These are phyloP conservation scores for Vaccinium macrocarpon DNA, from an alignment of 148 eudicot genomes.

Conservation along the genomic window DNA sequence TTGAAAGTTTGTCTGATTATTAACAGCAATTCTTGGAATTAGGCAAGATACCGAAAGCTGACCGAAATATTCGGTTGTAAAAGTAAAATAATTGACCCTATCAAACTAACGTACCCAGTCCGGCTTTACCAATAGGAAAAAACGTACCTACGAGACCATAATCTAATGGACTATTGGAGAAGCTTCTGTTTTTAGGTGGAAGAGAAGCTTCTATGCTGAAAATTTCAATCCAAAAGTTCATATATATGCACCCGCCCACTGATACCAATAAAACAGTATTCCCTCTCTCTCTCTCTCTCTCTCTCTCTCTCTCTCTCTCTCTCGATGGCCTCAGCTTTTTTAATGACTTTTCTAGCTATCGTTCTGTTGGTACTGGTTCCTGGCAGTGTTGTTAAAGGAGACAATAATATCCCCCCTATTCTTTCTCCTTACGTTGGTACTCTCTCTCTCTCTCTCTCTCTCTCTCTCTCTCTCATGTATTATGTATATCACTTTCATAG, in stretches of 20 bases:
- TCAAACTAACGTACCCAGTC: too few species aligned
- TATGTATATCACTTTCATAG: too few species aligned
- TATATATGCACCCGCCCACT: background rate
- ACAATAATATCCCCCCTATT: background rate
- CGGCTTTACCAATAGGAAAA: too few species aligned
- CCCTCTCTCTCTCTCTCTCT: background rate
- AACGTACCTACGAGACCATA: background rate
- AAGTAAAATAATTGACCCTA: background rate
- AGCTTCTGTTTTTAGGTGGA: background rate
- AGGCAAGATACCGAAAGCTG: too few species aligned
- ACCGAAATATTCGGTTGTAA: too few species aligned
- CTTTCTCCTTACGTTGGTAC: constrained; percentile 7
- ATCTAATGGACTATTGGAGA: background rate
- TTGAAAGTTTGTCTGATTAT: too few species aligned
- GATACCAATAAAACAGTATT: background rate
- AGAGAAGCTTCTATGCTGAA: background rate
- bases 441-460: background rate
- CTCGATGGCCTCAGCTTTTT: background rate
- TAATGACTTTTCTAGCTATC: background rate
- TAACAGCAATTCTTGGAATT: too few species aligned
- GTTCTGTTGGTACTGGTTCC: background rate
- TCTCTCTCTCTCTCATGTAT: background rate
- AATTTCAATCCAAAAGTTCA: background rate
- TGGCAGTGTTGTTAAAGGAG: background rate
- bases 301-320: background rate